Percentiles rank a stretch among this genome's conserved stretches.
Conservation (phyloP, 2,329 filamentous ascomycete genomes). For the Aspergillus sp. region DNA sequence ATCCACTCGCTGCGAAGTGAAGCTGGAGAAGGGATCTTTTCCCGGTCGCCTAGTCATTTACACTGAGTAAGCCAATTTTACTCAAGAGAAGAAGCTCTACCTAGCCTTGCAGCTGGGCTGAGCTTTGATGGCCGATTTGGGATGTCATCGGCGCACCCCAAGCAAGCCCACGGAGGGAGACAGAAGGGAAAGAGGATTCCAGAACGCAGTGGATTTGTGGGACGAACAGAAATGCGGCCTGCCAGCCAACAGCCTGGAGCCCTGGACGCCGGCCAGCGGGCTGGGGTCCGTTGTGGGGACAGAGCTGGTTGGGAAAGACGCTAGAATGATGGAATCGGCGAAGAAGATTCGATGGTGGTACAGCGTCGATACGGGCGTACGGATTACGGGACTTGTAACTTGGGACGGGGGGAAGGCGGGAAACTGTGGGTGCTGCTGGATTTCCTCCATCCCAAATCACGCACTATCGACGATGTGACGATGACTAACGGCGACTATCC, state of each 20-base stretch:
- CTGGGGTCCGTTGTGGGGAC: slow-evolving; percentile 8
- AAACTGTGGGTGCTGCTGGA: slow-evolving; percentile 15
- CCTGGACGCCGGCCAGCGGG: background rate
- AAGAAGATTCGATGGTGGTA: slow-evolving; percentile 21
- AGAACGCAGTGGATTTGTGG: background rate
- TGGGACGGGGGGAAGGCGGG: slow-evolving; percentile 19
- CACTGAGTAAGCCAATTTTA: background rate
- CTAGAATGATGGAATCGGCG: slow-evolving; percentile 20
- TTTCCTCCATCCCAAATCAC: background rate
- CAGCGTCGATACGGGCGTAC: slow-evolving; percentile 9
- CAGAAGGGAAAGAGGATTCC: background rate
- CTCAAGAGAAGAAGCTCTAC: background rate
- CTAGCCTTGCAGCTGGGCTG: background rate
- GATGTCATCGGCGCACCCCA: background rate
- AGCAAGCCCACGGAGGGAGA: background rate
- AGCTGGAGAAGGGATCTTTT: background rate
- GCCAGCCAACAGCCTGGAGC: background rate
- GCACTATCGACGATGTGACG: background rate
- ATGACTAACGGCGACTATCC: background rate
- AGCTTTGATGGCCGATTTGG: no score
- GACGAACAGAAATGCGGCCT: slow-evolving; percentile 9
- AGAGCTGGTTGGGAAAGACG: slow-evolving; percentile 14
- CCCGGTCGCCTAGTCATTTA: background rate
- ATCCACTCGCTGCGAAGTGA: background rate
- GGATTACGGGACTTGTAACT: slow-evolving; percentile 13